Evolutionary conservation across 2,329 filamentous ascomycete species (phyloP).

Genomic region (Helminthosporium solani): DNA sequence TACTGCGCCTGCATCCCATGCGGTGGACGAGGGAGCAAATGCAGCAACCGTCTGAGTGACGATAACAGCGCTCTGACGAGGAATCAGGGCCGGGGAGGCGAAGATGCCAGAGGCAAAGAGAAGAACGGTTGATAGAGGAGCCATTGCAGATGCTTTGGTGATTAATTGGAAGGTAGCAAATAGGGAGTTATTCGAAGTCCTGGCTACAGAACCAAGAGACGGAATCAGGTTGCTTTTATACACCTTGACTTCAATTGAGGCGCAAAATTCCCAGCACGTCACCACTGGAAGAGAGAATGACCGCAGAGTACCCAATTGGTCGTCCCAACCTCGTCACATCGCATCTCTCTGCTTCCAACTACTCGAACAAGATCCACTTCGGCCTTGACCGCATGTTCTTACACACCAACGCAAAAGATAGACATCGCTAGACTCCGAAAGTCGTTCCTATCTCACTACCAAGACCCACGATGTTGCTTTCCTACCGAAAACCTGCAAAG

Average conservation of each 20-base stretch:
- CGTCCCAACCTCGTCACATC: too few species aligned
- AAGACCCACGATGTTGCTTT: not conserved
- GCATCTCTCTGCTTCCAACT: too few species aligned
- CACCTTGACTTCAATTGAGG: too few species aligned
- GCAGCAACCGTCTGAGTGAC: conserved; percentile 22
- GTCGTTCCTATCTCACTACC: not conserved
- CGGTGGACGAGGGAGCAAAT: conserved; percentile 19
- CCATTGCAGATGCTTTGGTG: conserved; percentile 17
- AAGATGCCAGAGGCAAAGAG: conserved; percentile 26
- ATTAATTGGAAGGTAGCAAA: not conserved
- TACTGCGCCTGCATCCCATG: conserved; percentile 43
- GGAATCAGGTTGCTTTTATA: not conserved
- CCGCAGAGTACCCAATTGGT: too few species aligned
- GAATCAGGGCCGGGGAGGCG: conserved; percentile 27
- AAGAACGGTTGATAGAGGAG: conserved; percentile 20
- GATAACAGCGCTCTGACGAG: conserved; percentile 22
- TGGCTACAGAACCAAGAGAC: not conserved
- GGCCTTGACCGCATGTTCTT: not conserved
- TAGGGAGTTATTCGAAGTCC: not conserved
- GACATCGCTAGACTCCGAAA: not conserved
- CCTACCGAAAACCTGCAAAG: not conserved
- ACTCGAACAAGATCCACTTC: too few species aligned
- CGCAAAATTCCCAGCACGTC: too few species aligned
- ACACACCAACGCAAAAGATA: not conserved
- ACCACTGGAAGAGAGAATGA: too few species aligned